Percentiles rank a stretch among this genome's conserved stretches.
Evolutionary conservation across 306 rosid genomes (phyloP).

Genomic region (Argentina anserina): DNA sequence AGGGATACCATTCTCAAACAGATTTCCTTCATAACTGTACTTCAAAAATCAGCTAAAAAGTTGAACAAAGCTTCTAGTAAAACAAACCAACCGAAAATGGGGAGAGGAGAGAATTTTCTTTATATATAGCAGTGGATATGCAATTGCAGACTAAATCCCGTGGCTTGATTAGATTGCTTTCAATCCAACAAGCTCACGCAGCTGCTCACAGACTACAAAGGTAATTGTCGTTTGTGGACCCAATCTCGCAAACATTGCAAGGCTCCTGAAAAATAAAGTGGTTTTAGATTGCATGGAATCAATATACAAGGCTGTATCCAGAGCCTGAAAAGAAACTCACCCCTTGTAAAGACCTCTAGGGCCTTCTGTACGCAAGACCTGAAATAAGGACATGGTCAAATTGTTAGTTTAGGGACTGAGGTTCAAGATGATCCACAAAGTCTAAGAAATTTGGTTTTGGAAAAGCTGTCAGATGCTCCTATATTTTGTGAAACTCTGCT

Average conservation of each 20-base stretch:
- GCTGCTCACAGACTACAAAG: constrained; percentile 76
- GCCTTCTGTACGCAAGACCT: constrained; percentile 83
- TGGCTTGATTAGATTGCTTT: constrained; percentile 65
- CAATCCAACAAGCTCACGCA: constrained; percentile 73
- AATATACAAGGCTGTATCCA: constrained; percentile 4
- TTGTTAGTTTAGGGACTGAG: not conserved
- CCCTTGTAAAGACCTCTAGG: constrained; percentile 91
- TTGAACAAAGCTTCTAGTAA: not conserved
- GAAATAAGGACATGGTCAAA: constrained; percentile 26
- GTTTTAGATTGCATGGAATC: constrained; percentile 1
- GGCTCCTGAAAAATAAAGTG: constrained; percentile 53
- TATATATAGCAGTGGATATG: not conserved
- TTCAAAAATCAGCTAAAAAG: not conserved
- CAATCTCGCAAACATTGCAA: constrained; percentile 76
- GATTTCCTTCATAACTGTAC: not conserved
- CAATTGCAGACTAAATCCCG: constrained; percentile 16
- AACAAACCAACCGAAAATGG: not conserved
- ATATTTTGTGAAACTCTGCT: not conserved
- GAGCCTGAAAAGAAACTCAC: constrained; percentile 46
- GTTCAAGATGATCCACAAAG: not conserved
- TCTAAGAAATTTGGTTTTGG: no score
- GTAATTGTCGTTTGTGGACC: constrained; percentile 96
- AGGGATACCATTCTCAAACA: not conserved
- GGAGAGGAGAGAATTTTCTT: not conserved
- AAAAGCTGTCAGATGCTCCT: no score